Conservation (phyloP, 306 rosid species). For the Cicer bijugum region DNA sequence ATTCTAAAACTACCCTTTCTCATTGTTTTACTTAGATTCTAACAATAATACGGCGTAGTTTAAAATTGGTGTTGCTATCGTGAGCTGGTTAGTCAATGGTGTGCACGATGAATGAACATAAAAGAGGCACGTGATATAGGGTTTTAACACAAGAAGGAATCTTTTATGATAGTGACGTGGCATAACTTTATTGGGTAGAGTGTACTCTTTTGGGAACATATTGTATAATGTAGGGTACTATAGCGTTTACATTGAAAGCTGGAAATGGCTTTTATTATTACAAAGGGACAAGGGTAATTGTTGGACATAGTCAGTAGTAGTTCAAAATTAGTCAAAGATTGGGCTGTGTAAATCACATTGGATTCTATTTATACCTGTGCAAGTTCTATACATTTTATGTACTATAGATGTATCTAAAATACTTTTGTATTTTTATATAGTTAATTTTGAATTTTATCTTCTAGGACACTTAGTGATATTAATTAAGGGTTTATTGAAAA, state of each 20-base stretch:
- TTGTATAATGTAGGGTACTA: constrained; percentile 8
- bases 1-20: background rate
- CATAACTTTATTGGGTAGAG: constrained; percentile 37
- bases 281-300: constrained; percentile 13
- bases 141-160: constrained; percentile 41
- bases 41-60: constrained; percentile 9
- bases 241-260: constrained; percentile 29
- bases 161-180: constrained; percentile 37
- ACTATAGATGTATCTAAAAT: no score
- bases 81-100: constrained; percentile 34
- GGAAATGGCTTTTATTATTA: constrained; percentile 12
- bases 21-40: background rate
- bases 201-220: background rate
- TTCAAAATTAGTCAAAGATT: constrained; percentile 41
- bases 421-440: no score
- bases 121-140: constrained; percentile 51
- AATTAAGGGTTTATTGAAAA: no score
- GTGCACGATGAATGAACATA: constrained; percentile 35
- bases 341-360: constrained; percentile 39
- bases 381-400: no score
- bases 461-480: no score
- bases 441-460: no score
- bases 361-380: constrained; percentile 30
- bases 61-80: constrained; percentile 42
- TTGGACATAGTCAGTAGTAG: background rate